Evolutionary conservation across 2,329 filamentous ascomycete species (phyloP), one percentile per base, ranked within the genome.

Genomic region (Tolypocladium ovalisporum): DNA sequence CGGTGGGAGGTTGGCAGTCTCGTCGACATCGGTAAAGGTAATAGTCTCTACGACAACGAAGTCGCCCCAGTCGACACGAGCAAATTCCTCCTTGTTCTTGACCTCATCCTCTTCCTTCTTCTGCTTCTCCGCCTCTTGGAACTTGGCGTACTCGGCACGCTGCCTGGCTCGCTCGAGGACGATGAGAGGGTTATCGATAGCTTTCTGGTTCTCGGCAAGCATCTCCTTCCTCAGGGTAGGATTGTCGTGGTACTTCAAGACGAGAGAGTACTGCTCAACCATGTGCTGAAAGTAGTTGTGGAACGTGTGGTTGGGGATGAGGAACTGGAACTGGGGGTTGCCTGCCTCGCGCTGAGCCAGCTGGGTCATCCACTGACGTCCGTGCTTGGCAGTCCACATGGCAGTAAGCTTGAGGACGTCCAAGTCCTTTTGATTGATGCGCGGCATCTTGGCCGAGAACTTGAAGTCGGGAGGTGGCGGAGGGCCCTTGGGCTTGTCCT

Each of bases 11-110:
- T 94, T 87, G 40, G 86, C 84, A 61, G 89, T 83, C 63, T 97
- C 92, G 70, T 99, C 94, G 42, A 84, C 82, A 64, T 96, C 92
- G 58, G 85, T 91, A 71, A 99, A 99, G 19, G 90, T 79, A 56
- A 99, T 92, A 0, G 92, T 97, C 73, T 97, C 94, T 51, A 97
- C 91, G 24, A 99, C 88, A 37, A 93, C 87, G 66, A 99, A 99
- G 69, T 97, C 93, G 68, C 96, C 90, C 94, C 94, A 99, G 72
- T 99, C 94, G 61, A 99, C 94, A 65, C 94, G 88, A 1, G 88
- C 88, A 71, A 94, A 85, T 56, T 84, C 78, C 27, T 80, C 75
- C 66, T 86, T 86, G 70, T 96, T 89, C 66, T 90, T 85, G 68
- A 95, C 89, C 44, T 87, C 88, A 61, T 92, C 85, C 67, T 95